Evolutionary conservation across 306 rosid species (phyloP).

Genomic region (Adenanthera pavonina): DNA sequence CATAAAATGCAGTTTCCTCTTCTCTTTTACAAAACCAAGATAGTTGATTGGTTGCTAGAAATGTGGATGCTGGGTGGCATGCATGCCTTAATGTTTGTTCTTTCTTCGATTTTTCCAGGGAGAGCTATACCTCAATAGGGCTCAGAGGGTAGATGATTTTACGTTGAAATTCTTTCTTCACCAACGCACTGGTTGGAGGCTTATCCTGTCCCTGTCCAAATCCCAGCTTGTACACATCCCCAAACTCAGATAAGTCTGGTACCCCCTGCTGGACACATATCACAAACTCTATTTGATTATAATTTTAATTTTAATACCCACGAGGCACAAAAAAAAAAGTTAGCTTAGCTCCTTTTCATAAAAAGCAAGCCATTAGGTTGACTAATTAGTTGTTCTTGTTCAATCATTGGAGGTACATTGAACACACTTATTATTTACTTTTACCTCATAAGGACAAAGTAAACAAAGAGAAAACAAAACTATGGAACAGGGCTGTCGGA

Average conservation of each 20-base stretch:
- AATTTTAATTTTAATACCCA: background rate
- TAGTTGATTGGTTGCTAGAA: background rate
- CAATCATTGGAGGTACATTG: constrained; percentile 47
- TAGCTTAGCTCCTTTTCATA: constrained; percentile 19
- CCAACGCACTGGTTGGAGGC: constrained; percentile 81
- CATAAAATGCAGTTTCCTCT: background rate
- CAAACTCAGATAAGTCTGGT: constrained; percentile 83
- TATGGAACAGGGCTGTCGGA: constrained; percentile 42
- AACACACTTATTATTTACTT: constrained; percentile 12
- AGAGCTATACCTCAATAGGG: constrained; percentile 74
- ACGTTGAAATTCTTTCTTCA: constrained; percentile 85
- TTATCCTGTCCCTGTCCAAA: constrained; percentile 76
- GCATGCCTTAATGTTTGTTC: background rate
- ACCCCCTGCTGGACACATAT: constrained; percentile 59
- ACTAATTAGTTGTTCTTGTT: constrained; percentile 32
- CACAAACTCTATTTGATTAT: constrained; percentile 10
- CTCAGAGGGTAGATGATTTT: constrained; percentile 69
- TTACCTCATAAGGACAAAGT: constrained; percentile 13
- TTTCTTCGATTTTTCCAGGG: background rate
- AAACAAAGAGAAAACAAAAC: background rate
- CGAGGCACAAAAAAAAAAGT: constrained; percentile 3
- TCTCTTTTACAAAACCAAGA: background rate
- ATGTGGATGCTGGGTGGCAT: constrained; percentile 23
- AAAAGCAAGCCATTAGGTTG: constrained; percentile 32
- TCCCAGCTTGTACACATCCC: constrained; percentile 71